These are phyloP conservation scores for Penicillium sp. DNA, from an alignment of 2,329 filamentous ascomycete genomes.

Conservation along the genomic window DNA sequence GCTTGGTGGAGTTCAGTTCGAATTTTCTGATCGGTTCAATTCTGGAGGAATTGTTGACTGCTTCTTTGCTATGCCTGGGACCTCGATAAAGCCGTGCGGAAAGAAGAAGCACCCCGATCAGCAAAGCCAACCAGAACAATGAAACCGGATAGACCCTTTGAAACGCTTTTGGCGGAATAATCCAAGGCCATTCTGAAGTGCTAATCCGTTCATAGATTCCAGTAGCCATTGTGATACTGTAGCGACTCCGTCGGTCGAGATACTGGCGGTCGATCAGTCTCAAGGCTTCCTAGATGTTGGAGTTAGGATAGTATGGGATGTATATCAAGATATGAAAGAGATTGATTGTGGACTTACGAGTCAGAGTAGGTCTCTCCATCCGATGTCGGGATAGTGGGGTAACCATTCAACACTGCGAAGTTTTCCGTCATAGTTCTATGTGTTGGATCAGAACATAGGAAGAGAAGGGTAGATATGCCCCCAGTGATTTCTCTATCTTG, in stretches of 20 bases:
- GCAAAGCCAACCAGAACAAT: not conserved
- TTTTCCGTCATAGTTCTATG: not conserved
- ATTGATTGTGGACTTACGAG: not conserved
- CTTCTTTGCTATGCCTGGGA: not conserved
- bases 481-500: not conserved
- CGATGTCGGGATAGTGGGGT: constrained; percentile 2
- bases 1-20: constrained; percentile 43
- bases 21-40: not conserved
- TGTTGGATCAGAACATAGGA: not conserved
- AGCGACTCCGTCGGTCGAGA: not conserved
- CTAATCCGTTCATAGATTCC: not conserved
- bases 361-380: not conserved
- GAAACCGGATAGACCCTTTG: not conserved
- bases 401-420: not conserved
- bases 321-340: not conserved
- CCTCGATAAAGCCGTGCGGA: not conserved
- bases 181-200: not conserved
- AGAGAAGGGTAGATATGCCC: not conserved
- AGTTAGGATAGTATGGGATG: not conserved
- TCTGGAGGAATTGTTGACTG: not conserved
- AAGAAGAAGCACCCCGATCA: not conserved
- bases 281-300: not conserved
- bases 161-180: not conserved
- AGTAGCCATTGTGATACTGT: no score
- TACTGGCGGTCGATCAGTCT: not conserved